phyloP scores from a whole-genome alignment of 108 stramenopile species.

The Asterionellopsis glacialis region DNA sequence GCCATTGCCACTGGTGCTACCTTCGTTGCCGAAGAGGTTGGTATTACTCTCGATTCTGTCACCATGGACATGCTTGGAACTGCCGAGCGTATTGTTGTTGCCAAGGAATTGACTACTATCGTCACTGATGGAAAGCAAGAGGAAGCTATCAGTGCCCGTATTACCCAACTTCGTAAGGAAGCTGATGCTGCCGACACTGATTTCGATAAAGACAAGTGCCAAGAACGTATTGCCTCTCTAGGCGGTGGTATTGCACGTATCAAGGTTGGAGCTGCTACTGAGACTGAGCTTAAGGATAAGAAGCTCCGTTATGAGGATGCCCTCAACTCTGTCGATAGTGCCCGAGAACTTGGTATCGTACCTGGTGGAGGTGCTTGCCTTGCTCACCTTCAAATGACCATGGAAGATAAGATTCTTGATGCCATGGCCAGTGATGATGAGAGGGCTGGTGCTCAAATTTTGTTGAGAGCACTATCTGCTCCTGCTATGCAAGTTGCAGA shows the following conservation, averaged over 20 bases:
- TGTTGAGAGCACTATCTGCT: conserved; percentile 80
- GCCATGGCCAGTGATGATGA: conserved; percentile 90
- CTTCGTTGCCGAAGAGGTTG: conserved; percentile 94
- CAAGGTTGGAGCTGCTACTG: conserved; percentile 98
- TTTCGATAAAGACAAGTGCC: conserved; percentile 91
- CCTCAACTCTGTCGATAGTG: conserved; percentile 89
- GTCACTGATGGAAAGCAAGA: conserved; percentile 91
- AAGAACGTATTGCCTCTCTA: conserved; percentile 92
- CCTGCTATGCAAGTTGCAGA: conserved; percentile 91
- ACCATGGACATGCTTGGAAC: conserved; percentile 93
- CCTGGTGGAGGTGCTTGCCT: conserved; percentile 95
- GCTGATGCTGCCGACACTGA: conserved; percentile 86
- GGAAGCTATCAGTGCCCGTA: conserved; percentile 84
- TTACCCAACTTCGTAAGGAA: conserved; percentile 82
- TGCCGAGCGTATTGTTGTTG: conserved; percentile 89
- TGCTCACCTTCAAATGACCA: conserved; percentile 72
- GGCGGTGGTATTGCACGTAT: conserved; percentile 96
- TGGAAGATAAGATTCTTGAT: conserved; percentile 63
- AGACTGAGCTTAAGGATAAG: conserved; percentile 98
- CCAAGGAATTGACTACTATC: conserved; percentile 92
- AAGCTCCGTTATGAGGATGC: conserved; percentile 98
- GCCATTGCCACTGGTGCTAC: conserved; percentile 97
- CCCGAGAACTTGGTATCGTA: conserved; percentile 91
- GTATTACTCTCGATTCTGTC: conserved; percentile 92
- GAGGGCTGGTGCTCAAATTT: conserved; percentile 78